phyloP scores from a whole-genome alignment of 305 asterid genomes.

The Solanum hybrid region DNA sequence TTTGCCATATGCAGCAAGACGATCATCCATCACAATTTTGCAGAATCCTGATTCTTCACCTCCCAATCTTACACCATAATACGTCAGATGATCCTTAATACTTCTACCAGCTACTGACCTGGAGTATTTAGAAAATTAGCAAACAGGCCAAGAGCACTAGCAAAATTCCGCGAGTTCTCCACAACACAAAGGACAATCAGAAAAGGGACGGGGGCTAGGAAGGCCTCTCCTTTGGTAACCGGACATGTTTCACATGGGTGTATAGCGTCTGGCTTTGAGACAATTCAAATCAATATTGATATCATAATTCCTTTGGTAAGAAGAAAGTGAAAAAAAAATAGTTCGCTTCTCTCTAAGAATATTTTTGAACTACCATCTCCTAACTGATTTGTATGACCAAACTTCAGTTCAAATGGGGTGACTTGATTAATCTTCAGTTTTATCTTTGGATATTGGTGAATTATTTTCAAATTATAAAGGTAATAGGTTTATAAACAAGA shows the following conservation, averaged over 20 bases:
- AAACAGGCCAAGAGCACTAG: background rate
- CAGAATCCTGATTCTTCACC: conserved; percentile 44
- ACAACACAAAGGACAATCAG: background rate
- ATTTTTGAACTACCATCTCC: background rate
- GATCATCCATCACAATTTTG: conserved; percentile 53
- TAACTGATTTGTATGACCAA: background rate
- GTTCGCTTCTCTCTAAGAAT: background rate
- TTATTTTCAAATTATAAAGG: background rate
- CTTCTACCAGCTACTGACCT: conserved; percentile 90
- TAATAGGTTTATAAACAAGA: background rate
- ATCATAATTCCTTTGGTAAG: background rate
- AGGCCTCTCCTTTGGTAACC: background rate
- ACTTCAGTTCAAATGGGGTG: background rate
- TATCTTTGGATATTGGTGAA: background rate
- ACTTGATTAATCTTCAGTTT: background rate
- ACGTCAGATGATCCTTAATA: conserved; percentile 62
- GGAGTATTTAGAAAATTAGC: conserved; percentile 15
- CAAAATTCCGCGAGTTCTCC: background rate
- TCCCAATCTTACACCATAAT: conserved; percentile 73
- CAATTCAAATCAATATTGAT: background rate
- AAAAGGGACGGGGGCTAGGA: background rate
- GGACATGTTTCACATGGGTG: background rate
- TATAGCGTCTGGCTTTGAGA: background rate
- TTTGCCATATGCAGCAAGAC: conserved; percentile 27
- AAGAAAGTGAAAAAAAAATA: background rate